phyloP scores from a whole-genome alignment of 2,329 filamentous ascomycete genomes.

The Neonectria magnoliae region DNA sequence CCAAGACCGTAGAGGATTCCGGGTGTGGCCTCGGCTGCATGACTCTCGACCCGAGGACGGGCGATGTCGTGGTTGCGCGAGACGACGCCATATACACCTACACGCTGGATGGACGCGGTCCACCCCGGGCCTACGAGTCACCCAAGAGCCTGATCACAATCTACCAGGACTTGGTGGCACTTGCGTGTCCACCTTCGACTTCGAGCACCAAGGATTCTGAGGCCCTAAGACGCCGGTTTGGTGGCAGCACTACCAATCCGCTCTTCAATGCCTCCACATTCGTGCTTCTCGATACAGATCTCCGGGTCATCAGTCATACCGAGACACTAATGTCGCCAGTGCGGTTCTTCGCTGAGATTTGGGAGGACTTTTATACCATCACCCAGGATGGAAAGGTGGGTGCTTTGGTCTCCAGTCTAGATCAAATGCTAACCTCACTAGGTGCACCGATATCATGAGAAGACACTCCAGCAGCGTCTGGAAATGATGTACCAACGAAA shows the following conservation, averaged over 20 bases:
- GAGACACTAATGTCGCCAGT: conserved; percentile 86
- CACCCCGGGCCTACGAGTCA: conserved; percentile 90
- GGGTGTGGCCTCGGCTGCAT: conserved; percentile 96
- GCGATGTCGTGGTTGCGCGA: conserved; percentile 89
- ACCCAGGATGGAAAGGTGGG: conserved; percentile 89
- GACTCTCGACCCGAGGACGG: conserved; percentile 81
- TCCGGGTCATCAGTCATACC: conserved; percentile 89
- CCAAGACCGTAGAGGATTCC: conserved; percentile 86
- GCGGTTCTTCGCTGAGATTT: conserved; percentile 82
- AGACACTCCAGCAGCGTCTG: conserved; percentile 86
- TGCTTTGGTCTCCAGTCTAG: accelerated
- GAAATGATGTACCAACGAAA: conserved; percentile 95
- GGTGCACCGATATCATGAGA: conserved; percentile 91
- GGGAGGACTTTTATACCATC: conserved; percentile 92
- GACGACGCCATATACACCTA: conserved; percentile 98
- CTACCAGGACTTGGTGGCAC: conserved; percentile 85
- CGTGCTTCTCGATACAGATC: conserved; percentile 88
- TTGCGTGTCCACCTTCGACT: conserved; percentile 78
- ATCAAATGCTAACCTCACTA: conserved; percentile 48
- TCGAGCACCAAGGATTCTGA: conserved; percentile 66
- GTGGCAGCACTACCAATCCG: conserved; percentile 74
- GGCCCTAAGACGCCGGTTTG: conserved; percentile 76
- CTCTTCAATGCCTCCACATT: conserved; percentile 90
- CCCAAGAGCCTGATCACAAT: conserved; percentile 84
- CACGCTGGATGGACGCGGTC: conserved; percentile 82